phyloP scores from a whole-genome alignment of 1,284 basidiomycete species.

The Ustilago hordei region DNA sequence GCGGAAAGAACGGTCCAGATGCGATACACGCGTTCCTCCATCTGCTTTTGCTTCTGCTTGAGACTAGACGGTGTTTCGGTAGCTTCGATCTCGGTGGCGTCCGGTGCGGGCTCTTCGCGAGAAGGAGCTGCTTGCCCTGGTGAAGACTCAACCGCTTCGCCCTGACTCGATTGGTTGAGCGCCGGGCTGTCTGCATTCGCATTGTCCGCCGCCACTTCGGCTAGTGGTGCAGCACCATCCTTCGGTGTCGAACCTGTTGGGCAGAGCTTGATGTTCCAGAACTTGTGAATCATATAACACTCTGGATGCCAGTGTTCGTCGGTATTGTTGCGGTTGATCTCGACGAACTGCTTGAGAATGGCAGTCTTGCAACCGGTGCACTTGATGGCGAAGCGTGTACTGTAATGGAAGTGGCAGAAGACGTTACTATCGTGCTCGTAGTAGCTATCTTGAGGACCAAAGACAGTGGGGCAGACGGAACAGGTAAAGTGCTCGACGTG shows the following conservation, averaged over 20 bases:
- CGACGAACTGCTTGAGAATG: constrained; percentile 99
- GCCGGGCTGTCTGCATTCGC: constrained; percentile 14
- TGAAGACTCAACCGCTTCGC: constrained; percentile 36
- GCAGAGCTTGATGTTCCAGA: constrained; percentile 96
- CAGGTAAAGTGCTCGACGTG: constrained; percentile 99
- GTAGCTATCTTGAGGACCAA: constrained; percentile 98
- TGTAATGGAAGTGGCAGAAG: constrained; percentile 84
- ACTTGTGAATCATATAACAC: constrained; percentile 99
- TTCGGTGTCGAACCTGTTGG: constrained; percentile 62
- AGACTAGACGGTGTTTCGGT: constrained; percentile 84
- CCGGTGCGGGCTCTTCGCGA: constrained; percentile 47
- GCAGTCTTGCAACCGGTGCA: constrained; percentile 97
- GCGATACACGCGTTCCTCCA: constrained; percentile 97
- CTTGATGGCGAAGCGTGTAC: constrained; percentile 96
- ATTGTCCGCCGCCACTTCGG: constrained; percentile 22
- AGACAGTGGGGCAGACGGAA: constrained; percentile 93
- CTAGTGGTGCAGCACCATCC: constrained; percentile 39
- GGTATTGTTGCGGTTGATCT: constrained; percentile 96
- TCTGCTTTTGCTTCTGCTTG: constrained; percentile 89
- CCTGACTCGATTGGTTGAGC: constrained; percentile 16
- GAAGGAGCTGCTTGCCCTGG: constrained; percentile 39
- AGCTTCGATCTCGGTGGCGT: constrained; percentile 74
- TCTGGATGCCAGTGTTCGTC: constrained; percentile 99
- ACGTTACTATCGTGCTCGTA: constrained; percentile 98
- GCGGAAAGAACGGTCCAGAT: constrained; percentile 99